Conservation (phyloP, 768 basidiomycete genomes). For the Suillus cothurnatus region DNA sequence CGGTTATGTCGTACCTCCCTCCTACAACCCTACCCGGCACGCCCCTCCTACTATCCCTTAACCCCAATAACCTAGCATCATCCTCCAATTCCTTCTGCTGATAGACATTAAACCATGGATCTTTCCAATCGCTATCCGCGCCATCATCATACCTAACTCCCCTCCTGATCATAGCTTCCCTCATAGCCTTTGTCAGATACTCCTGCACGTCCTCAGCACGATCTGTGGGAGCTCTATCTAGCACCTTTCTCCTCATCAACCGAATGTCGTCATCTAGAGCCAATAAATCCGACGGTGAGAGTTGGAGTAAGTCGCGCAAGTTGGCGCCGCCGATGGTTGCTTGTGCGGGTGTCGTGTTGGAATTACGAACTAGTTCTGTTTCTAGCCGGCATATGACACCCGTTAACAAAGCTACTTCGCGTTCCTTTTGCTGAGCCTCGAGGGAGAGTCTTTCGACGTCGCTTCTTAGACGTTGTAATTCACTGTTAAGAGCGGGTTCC, state of each 20-base stretch:
- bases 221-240: background rate
- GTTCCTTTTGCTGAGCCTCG: slow-evolving; percentile 1
- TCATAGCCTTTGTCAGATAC: slow-evolving; percentile 1
- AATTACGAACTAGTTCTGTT: background rate
- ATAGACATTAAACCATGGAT: background rate
- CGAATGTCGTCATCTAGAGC: background rate
- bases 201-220: background rate
- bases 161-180: background rate
- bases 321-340: background rate
- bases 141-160: slow-evolving; percentile 1
- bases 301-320: slow-evolving; percentile 1
- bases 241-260: slow-evolving; percentile 1
- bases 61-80: slow-evolving; percentile 1
- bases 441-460: slow-evolving; percentile 4
- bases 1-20: slow-evolving; percentile 1
- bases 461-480: background rate
- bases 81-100: background rate
- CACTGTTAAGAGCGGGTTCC: background rate
- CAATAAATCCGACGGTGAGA: background rate
- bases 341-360: background rate
- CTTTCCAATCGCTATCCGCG: background rate
- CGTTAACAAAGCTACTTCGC: background rate
- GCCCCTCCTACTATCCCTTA: slow-evolving; percentile 1
- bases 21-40: background rate
- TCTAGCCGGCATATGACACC: slow-evolving; percentile 1